Base-by-base conservation (phyloP, 306 rosid genomes). In the Sechiopsis laciniata region DNA sequence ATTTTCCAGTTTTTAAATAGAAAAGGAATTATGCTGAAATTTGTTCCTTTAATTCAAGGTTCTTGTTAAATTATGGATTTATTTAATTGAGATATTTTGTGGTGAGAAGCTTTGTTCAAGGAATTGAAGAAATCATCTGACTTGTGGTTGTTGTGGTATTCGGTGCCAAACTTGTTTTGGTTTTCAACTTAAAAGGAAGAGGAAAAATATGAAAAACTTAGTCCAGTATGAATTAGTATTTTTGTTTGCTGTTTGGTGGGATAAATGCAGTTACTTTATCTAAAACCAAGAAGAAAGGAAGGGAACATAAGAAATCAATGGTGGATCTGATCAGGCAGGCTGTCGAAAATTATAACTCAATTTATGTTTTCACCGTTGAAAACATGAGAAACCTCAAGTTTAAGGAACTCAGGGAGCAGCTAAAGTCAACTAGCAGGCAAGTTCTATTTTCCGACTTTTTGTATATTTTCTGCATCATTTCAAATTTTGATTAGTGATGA, bases 351-450 rank as follows among this genome's bases (percentile, higher is more conserved):
- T 91, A 88, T 83, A 83, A 35, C 63, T 86, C 90, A 0, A 75
- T 86, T 3, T 94, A 82, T 74, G 97, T 88, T 16, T 94, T 94
- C 64, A 84, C 90, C 1, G 91, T 89, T 54, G 95, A 91, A 84
- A 94, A 94, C 78, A 94, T 94, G 99, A 81, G 99, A 76, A 94
- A 94, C 72, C 91, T 83, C 73, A 95, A 89, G 62, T 84, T 95
- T 81, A 95, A 91, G 86, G 91, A 95, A 84, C 87, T 95, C 53
- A 83, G 99, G 71, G 99, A 95, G 16, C 81, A 85, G 19, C 76
- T 87, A 6, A 91, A 95, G 80, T 75, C 96, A 26, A 55, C 70
- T 29, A 89, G 96, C 89, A 88, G 97, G 94, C 74, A 75, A 64
- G 68, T 57, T 59, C 54, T 48, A 20, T 57, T 64, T 12, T 45